Evolutionary conservation across 495 filamentous ascomycete genomes (phyloP).

Genomic region (Trichoderma gamsii): DNA sequence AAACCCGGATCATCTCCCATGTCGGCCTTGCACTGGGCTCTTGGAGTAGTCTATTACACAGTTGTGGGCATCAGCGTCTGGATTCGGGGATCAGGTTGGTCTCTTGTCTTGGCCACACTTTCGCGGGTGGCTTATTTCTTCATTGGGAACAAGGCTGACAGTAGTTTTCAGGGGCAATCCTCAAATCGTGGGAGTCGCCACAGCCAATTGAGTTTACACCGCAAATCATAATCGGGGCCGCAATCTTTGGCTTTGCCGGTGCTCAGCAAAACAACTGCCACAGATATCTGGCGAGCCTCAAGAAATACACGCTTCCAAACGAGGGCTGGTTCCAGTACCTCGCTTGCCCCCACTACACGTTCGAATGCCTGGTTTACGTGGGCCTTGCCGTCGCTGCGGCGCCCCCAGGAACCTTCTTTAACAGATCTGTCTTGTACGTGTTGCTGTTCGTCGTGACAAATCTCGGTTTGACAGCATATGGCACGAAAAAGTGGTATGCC

Average conservation of each 20-base stretch:
- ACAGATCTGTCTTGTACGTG: slow-evolving; percentile 66
- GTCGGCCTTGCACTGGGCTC: slow-evolving; percentile 74
- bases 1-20: slow-evolving; percentile 63
- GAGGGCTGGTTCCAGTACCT: slow-evolving; percentile 59
- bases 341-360: slow-evolving; percentile 87
- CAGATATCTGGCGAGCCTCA: slow-evolving; percentile 67
- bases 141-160: slow-evolving; percentile 21
- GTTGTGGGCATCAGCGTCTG: slow-evolving; percentile 67
- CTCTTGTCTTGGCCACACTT: not conserved
- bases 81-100: slow-evolving; percentile 76
- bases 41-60: slow-evolving; percentile 75
- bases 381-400: slow-evolving; percentile 70
- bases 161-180: slow-evolving; percentile 1
- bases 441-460: slow-evolving; percentile 71
- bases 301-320: slow-evolving; percentile 75
- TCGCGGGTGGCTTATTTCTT: not conserved
- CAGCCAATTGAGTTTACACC: slow-evolving; percentile 23
- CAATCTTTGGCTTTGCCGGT: slow-evolving; percentile 68
- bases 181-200: slow-evolving; percentile 20
- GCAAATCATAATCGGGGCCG: slow-evolving; percentile 40
- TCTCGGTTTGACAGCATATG: slow-evolving; percentile 72
- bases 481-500: slow-evolving; percentile 74
- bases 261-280: slow-evolving; percentile 77
- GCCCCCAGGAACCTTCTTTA: slow-evolving; percentile 54
- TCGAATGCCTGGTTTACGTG: slow-evolving; percentile 78